phyloP scores from a whole-genome alignment of 352 stramenopile species.

The Phytophthora vignae region DNA sequence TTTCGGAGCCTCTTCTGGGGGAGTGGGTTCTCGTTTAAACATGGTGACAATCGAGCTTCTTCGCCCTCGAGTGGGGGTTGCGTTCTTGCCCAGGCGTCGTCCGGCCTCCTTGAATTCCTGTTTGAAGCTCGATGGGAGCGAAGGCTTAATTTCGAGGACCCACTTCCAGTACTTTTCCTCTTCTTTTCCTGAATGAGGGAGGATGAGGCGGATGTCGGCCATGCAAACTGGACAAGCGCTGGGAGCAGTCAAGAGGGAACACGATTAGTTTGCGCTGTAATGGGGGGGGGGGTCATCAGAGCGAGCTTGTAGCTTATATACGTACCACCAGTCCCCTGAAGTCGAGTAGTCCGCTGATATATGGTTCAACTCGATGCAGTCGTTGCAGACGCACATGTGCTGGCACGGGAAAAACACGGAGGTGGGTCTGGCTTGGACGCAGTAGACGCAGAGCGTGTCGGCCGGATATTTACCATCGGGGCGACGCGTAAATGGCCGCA shows the following conservation, averaged over 20 bases:
- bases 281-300: neutral
- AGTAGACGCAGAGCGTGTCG: constrained; percentile 58
- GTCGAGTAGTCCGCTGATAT: constrained; percentile 43
- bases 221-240: constrained; percentile 75
- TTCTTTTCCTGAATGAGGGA: constrained; percentile 60
- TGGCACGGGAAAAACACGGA: constrained; percentile 51
- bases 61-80: constrained; percentile 4
- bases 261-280: neutral
- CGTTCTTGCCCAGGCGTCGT: constrained; percentile 22
- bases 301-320: neutral
- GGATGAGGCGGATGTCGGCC: constrained; percentile 65
- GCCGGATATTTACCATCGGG: constrained; percentile 51
- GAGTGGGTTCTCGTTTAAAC: constrained; percentile 13
- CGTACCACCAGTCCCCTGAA: constrained; percentile 46
- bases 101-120: constrained; percentile 30
- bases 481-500: constrained; percentile 61
- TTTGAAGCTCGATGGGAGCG: constrained; percentile 59
- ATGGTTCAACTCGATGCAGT: constrained; percentile 52
- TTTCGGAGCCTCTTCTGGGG: constrained; percentile 5
- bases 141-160: constrained; percentile 58
- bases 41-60: constrained; percentile 24
- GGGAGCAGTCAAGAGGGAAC: neutral
- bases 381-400: constrained; percentile 72
- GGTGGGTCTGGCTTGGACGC: constrained; percentile 34
- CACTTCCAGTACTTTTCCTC: constrained; percentile 74